Conservation (phyloP, 805 yeast species). For the Blastobotrys attinorum region DNA sequence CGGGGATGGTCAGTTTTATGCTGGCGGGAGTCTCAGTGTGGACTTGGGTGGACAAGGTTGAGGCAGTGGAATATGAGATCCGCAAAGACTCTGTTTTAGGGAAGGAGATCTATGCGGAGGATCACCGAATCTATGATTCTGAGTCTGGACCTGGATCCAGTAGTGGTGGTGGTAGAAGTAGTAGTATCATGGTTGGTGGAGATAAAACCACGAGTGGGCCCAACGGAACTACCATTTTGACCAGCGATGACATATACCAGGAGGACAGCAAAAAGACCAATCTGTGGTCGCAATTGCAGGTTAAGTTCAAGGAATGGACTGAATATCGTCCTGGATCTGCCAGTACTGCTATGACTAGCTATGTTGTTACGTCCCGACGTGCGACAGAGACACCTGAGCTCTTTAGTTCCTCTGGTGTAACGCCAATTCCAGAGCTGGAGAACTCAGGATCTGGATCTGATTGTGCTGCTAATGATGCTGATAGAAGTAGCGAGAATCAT, state of each 20-base stretch:
- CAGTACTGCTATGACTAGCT: not conserved
- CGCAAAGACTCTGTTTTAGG: constrained; percentile 17
- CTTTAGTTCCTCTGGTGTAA: too few relatives aligned
- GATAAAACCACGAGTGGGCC: not conserved
- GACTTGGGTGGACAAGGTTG: constrained; percentile 18
- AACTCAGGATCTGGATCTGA: too few relatives aligned
- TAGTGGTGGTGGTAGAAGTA: not conserved
- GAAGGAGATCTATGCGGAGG: constrained; percentile 16
- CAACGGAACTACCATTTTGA: too few relatives aligned
- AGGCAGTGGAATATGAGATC: constrained; percentile 7
- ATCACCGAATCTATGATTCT: constrained; percentile 1
- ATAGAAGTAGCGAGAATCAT: too few relatives aligned
- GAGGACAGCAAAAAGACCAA: too few relatives aligned
- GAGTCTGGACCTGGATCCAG: not conserved
- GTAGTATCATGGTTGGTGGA: too few relatives aligned
- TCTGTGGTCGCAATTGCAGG: not conserved
- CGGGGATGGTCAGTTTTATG: constrained; percentile 10
- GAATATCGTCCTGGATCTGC: not conserved
- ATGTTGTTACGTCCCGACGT: not conserved
- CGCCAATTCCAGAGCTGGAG: too few relatives aligned
- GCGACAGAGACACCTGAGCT: too few relatives aligned
- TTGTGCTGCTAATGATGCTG: too few relatives aligned
- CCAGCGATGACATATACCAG: too few relatives aligned
- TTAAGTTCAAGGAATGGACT: not conserved
- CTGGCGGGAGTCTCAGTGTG: constrained; percentile 15